phyloP scores from a whole-genome alignment of 2,329 filamentous ascomycete genomes.

The Fusarium oligoseptatum region DNA sequence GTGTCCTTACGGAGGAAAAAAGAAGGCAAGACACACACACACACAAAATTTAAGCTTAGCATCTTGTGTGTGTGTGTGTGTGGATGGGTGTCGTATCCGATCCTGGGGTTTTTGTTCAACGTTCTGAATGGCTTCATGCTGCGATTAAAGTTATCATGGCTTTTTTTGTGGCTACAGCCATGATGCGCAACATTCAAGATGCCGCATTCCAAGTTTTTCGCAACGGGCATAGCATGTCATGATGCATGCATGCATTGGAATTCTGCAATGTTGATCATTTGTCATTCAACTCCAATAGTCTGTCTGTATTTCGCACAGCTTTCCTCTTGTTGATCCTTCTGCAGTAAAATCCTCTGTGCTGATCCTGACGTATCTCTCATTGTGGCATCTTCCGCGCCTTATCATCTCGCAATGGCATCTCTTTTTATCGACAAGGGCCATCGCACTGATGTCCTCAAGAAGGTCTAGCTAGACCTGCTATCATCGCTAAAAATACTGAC shows the following conservation, averaged over 20 bases:
- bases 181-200: not conserved
- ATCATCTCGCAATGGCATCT: not conserved
- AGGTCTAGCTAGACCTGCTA: not conserved
- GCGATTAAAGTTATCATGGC: not conserved
- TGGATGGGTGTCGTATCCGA: not conserved
- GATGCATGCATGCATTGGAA: not conserved
- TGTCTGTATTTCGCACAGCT: not conserved
- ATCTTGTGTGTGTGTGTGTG: not conserved
- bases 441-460: not conserved
- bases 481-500: not conserved
- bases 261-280: not conserved
- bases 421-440: not conserved
- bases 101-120: not conserved
- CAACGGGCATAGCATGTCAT: not conserved
- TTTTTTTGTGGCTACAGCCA: not conserved
- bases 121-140: not conserved
- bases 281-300: not conserved
- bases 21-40: not conserved
- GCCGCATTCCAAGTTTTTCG: not conserved
- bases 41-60: not conserved
- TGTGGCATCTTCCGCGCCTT: not conserved
- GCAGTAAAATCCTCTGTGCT: not conserved
- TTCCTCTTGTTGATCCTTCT: not conserved
- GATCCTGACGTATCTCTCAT: not conserved
- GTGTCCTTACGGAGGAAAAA: not conserved